Evolutionary conservation across 768 basidiomycete species (phyloP), one percentile per base, ranked within the genome.

Genomic region (Clavaria fumosa): DNA sequence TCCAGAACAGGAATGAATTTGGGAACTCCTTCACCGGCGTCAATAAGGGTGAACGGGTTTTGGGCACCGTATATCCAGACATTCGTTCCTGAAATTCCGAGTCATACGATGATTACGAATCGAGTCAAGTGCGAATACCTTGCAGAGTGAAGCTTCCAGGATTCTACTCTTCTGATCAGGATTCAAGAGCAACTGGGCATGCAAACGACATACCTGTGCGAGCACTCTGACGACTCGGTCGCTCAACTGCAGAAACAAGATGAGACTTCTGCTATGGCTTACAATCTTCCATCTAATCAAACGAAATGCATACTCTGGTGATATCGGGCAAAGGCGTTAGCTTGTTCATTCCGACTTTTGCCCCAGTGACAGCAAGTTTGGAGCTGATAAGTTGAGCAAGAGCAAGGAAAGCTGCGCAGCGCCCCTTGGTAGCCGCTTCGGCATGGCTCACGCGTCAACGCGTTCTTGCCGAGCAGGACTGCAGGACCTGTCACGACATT

Each of bases 111-210:
- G 37, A 23, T 6, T 3, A 39, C n/a, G 31, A 11, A 12, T 5
- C 15, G 18, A 17, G 10, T 6, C 17, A 17, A 31, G 31, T 11
- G 26, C 38, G 37, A 36, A 37, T 27, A 78, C 84, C 88, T 63
- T 90, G 85, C 0, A 93, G 62, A 0, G 86, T 89, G 52, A 84
- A 89, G 47, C 81, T 77, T 3, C 86, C 80, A 5, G 88, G 85
- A 49, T 93, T 91, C 81, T 89, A 46, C 17, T 32, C 19, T 36
- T 12, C 24, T 31, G 5, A 21, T 33, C 21, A 31, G 37, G 15
- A 33, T 23, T 34, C 12, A 34, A 34, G 17, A 34, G 18, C 7
- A 24, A 24, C n/a, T 23, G 31, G 7, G n/a, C 22, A 5, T 15
- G 14, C 39, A 34, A 11, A 39, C 31, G 30, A 50, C 60, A 32